phyloP scores from a whole-genome alignment of 2,329 filamentous ascomycete genomes.

The Dothiorella sarmentorum region DNA sequence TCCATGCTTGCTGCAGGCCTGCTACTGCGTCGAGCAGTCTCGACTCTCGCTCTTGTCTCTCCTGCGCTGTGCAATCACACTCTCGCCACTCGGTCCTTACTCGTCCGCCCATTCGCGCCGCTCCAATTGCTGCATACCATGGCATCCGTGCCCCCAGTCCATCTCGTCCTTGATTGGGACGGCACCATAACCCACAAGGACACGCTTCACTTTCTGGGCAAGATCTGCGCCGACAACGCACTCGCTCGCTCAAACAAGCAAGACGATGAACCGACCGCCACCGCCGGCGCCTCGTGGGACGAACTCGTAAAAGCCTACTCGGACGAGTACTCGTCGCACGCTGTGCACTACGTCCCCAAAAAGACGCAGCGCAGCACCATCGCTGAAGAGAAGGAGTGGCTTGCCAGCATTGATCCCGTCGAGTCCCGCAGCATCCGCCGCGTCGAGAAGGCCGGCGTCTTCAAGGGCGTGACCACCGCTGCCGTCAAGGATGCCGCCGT shows the following conservation, averaged over 20 bases:
- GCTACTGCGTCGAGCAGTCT: not conserved
- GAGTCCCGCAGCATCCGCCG: slow-evolving; percentile 42
- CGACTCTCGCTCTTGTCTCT: not conserved
- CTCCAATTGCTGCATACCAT: not conserved
- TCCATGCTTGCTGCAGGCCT: not conserved
- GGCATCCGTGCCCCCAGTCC: slow-evolving; percentile 23
- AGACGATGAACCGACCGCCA: not conserved
- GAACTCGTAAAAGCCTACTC: slow-evolving; percentile 40
- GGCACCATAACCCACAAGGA: slow-evolving; percentile 46
- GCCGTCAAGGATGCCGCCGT: slow-evolving; percentile 26
- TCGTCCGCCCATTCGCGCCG: not conserved
- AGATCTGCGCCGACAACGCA: slow-evolving; percentile 25
- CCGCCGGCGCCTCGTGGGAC: slow-evolving; percentile 32
- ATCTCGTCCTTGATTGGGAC: slow-evolving; percentile 47
- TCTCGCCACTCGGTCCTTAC: not conserved
- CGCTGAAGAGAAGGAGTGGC: slow-evolving; percentile 36
- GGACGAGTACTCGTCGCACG: slow-evolving; percentile 36
- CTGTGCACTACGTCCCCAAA: slow-evolving; percentile 29
- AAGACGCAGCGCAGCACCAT: slow-evolving; percentile 30
- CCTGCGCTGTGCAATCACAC: not conserved
- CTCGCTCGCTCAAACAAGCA: not conserved
- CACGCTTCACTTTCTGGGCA: slow-evolving; percentile 43
- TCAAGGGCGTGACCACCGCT: slow-evolving; percentile 34
- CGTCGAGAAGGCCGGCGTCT: slow-evolving; percentile 39
- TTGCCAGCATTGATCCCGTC: slow-evolving; percentile 35